These are phyloP conservation scores for Sambucus nigra DNA, from an alignment of 129 eudicot genomes.

Conservation along the genomic window DNA sequence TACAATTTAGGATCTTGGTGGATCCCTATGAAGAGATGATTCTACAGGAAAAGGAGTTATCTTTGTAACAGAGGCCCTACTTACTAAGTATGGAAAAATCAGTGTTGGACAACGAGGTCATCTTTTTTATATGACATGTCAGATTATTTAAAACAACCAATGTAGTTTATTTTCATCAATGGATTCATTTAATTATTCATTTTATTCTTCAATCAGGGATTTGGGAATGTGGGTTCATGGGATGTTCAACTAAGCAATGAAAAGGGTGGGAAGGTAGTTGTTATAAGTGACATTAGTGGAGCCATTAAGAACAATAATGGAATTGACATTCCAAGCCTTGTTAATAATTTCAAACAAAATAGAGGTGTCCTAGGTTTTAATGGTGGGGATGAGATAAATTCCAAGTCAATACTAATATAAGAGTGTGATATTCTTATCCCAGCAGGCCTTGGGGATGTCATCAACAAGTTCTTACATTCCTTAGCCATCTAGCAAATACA, in stretches of 20 bases:
- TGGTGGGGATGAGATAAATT: constrained; percentile 53
- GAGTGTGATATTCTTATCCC: constrained; percentile 96
- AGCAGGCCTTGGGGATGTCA: constrained; percentile 98
- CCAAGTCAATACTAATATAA: constrained; percentile 61
- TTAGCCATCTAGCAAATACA: no score
- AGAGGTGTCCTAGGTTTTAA: constrained; percentile 80
- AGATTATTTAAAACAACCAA: background rate
- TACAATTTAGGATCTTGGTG: constrained; percentile 81
- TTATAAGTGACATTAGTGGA: constrained; percentile 83
- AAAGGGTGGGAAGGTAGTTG: constrained; percentile 82
- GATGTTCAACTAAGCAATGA: constrained; percentile 78
- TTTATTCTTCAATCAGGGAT: constrained; percentile 50
- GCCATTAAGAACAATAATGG: constrained; percentile 78
- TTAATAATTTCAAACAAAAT: constrained; percentile 56
- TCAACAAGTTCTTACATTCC: constrained; percentile 38
- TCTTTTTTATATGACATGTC: no score
- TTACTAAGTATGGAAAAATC: constrained; percentile 62
- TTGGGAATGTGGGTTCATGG: constrained; percentile 99
- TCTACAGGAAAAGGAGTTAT: constrained; percentile 96
- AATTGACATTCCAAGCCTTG: constrained; percentile 57
- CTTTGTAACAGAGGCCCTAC: constrained; percentile 89
- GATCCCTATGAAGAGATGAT: constrained; percentile 96
- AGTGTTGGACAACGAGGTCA: constrained; percentile 82
- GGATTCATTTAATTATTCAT: no score
- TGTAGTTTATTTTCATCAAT: no score